A percentile compares a stretch with the other conserved stretches of the same genome.
Conservation (phyloP, 192 early-diverging fungal species). For the Linnemannia elongata region DNA sequence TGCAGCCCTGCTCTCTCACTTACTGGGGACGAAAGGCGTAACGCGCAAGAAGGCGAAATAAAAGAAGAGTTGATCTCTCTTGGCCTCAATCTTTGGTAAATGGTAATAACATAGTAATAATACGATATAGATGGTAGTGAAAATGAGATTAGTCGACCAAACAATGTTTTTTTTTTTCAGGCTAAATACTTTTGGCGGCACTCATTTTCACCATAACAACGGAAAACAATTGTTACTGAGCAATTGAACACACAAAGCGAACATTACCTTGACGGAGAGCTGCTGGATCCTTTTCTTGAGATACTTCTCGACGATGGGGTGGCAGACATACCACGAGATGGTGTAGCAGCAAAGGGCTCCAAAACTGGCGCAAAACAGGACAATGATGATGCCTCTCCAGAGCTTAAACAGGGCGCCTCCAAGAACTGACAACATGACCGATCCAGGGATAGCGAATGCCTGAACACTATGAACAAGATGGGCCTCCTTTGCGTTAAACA, state of each 20-base stretch:
- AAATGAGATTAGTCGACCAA: neutral
- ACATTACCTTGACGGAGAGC: conserved; percentile 63
- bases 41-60: conserved; percentile 55
- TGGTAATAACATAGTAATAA: neutral
- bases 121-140: neutral
- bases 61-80: conserved; percentile 52
- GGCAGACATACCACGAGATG: conserved; percentile 66
- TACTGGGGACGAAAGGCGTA: conserved; percentile 53
- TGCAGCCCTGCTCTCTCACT: neutral
- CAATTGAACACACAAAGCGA: neutral
- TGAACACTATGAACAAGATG: conserved; percentile 58
- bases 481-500: neutral
- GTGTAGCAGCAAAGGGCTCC: conserved; percentile 65
- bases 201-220: neutral
- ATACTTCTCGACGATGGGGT: conserved; percentile 61
- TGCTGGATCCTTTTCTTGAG: conserved; percentile 59
- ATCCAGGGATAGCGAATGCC: conserved; percentile 70
- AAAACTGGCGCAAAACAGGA: conserved; percentile 60
- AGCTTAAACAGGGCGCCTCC: conserved; percentile 68
- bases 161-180: neutral
- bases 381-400: conserved; percentile 62
- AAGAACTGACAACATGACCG: conserved; percentile 69
- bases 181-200: neutral
- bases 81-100: conserved; percentile 33
- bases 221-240: neutral